Percentiles rank a stretch among this genome's conserved stretches.
Conservation (phyloP, 108 stramenopile species). For the Aureococcus anophagefferens region DNA sequence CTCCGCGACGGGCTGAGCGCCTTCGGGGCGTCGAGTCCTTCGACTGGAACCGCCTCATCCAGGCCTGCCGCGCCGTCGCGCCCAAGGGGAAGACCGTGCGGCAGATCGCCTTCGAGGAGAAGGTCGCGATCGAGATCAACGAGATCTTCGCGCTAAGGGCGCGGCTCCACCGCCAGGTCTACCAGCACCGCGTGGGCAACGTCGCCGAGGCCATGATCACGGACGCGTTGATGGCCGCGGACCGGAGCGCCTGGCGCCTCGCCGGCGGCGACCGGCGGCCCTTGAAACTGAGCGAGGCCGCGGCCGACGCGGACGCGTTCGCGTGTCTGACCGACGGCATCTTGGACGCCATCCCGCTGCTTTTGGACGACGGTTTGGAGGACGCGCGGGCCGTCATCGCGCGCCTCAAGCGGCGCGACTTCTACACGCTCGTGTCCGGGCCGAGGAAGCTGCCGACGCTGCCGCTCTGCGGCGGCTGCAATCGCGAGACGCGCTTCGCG, state of each 20-base stretch:
- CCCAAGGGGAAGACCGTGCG: background rate
- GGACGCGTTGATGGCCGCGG: background rate
- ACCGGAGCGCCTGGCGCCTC: background rate
- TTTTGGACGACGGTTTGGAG: background rate
- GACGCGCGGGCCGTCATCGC: background rate
- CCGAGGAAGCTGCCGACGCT: background rate
- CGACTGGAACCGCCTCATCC: constrained; percentile 4
- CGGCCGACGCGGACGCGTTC: background rate
- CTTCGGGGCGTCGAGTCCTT: constrained; percentile 14
- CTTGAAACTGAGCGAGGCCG: background rate
- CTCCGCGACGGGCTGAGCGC: constrained; percentile 15
- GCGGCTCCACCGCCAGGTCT: constrained; percentile 28
- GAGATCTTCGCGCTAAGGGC: constrained; percentile 19
- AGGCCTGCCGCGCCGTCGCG: background rate
- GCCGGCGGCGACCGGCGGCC: background rate
- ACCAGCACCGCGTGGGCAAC: constrained; percentile 33
- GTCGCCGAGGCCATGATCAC: constrained; percentile 27
- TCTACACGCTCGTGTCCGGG: background rate
- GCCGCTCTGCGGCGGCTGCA: background rate
- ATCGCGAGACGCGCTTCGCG: background rate
- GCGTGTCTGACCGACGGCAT: background rate
- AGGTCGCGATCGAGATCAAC: constrained; percentile 25
- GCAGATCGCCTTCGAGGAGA: constrained; percentile 35
- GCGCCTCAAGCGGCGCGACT: background rate
- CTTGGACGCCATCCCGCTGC: background rate